phyloP scores from a whole-genome alignment of 495 filamentous ascomycete genomes.

The Penicillium ochrochloron region DNA sequence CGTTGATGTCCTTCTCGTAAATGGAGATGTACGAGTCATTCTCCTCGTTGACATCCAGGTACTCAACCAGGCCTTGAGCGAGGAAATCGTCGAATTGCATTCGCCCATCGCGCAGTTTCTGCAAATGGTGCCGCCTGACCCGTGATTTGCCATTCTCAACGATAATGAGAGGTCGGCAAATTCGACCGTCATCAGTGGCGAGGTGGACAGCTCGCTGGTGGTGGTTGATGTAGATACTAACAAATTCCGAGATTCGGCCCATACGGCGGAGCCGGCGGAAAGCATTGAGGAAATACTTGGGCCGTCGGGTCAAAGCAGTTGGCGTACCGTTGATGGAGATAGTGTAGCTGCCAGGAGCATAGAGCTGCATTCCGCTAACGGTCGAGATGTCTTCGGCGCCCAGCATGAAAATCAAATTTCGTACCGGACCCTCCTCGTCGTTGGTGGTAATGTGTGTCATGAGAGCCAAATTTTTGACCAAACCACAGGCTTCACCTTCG shows the following conservation, averaged over 20 bases:
- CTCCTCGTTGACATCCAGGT: constrained; percentile 97
- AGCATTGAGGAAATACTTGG: constrained; percentile 78
- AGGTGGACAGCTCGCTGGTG: constrained; percentile 92
- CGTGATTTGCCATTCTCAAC: constrained; percentile 83
- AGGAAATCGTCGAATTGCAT: constrained; percentile 94
- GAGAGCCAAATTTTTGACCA: constrained; percentile 96
- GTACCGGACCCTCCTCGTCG: constrained; percentile 86
- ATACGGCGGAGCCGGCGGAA: constrained; percentile 85
- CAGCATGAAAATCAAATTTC: constrained; percentile 75
- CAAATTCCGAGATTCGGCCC: constrained; percentile 89
- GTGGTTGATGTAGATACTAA: constrained; percentile 92
- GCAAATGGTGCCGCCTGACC: constrained; percentile 74
- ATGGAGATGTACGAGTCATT: constrained; percentile 93
- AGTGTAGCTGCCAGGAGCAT: constrained; percentile 79
- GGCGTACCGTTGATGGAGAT: constrained; percentile 96
- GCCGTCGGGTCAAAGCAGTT: constrained; percentile 77
- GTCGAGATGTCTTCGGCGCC: constrained; percentile 78
- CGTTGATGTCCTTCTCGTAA: constrained; percentile 79
- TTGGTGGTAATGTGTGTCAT: constrained; percentile 99
- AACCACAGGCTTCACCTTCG: constrained; percentile 96
- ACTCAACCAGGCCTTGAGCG: constrained; percentile 85
- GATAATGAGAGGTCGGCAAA: constrained; percentile 93
- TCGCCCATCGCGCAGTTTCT: constrained; percentile 75
- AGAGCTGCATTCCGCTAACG: constrained; percentile 79
- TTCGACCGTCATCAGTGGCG: constrained; percentile 93